Evolutionary conservation across 2,329 filamentous ascomycete genomes (phyloP).

Genomic region (Arthrinium phaeospermum): DNA sequence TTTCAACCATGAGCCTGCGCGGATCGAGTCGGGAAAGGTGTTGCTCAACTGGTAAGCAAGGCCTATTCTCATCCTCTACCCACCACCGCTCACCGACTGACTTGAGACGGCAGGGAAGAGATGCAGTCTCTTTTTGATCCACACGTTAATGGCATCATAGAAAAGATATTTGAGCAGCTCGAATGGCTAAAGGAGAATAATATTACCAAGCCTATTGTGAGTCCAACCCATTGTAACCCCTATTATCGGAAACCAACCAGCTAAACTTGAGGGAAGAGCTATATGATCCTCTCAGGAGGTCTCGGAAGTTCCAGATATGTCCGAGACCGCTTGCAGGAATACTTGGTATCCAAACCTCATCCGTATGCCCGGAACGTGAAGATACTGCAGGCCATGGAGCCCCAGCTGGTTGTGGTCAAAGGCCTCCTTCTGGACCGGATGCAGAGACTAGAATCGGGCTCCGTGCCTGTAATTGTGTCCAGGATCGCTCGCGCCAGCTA

Average conservation of each 20-base stretch:
- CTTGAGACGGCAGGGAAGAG: conserved; percentile 40
- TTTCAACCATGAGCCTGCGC: conserved; percentile 43
- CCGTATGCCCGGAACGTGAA: conserved; percentile 42
- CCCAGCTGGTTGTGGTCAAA: conserved; percentile 60
- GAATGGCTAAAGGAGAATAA: conserved; percentile 43
- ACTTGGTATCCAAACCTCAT: conserved; percentile 41
- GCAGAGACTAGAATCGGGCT: conserved; percentile 49
- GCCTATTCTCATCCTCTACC: background rate
- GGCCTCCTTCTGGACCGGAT: conserved; percentile 57
- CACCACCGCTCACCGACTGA: background rate
- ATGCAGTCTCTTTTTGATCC: conserved; percentile 51
- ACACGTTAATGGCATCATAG: conserved; percentile 46
- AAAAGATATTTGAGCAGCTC: conserved; percentile 46
- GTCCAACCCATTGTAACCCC: conserved; percentile 23
- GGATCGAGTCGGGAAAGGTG: conserved; percentile 48
- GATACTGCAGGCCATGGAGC: conserved; percentile 54
- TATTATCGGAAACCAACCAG: background rate
- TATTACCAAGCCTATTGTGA: conserved; percentile 43
- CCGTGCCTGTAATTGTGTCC: conserved; percentile 48
- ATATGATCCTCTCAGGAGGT: conserved; percentile 52
- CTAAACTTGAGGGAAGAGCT: conserved; percentile 38
- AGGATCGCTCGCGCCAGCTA: conserved; percentile 51
- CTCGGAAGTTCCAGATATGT: conserved; percentile 54
- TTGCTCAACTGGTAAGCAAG: conserved; percentile 42
- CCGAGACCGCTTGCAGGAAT: conserved; percentile 47